Conservation (phyloP, 2,329 filamentous ascomycete genomes). For the Cryphonectria radicalis region DNA sequence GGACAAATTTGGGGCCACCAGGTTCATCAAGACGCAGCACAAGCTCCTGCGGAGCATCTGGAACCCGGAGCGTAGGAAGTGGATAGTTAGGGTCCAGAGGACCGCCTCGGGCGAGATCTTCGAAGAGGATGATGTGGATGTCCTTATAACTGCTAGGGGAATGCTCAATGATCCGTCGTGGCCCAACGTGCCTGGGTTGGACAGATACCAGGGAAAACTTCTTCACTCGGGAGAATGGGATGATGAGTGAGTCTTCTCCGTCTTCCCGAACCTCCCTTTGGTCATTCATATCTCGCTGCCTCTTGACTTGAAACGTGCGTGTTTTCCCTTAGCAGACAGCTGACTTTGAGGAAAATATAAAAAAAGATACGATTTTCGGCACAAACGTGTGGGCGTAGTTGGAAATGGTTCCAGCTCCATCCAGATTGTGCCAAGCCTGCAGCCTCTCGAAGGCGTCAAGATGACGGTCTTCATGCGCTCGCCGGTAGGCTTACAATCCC, state of each 20-base stretch:
- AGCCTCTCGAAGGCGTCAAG: slow-evolving; percentile 46
- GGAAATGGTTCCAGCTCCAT: slow-evolving; percentile 58
- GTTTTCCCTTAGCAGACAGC: background rate
- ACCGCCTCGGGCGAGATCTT: slow-evolving; percentile 42
- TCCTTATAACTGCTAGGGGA: slow-evolving; percentile 48
- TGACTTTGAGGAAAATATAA: slow-evolving; percentile 4
- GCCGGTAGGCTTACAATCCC: slow-evolving; percentile 25
- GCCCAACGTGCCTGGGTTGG: slow-evolving; percentile 49
- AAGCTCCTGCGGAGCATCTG: slow-evolving; percentile 47
- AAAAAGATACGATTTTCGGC: slow-evolving; percentile 51
- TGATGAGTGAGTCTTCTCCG: slow-evolving; percentile 35
- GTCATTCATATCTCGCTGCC: background rate
- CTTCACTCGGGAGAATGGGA: slow-evolving; percentile 54
- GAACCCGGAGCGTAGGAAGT: slow-evolving; percentile 45
- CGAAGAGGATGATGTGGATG: slow-evolving; percentile 43
- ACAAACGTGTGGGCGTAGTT: slow-evolving; percentile 54
- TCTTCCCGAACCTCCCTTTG: background rate
- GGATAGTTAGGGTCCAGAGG: slow-evolving; percentile 43
- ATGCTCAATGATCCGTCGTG: slow-evolving; percentile 48
- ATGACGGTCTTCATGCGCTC: slow-evolving; percentile 53
- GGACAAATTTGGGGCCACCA: slow-evolving; percentile 49
- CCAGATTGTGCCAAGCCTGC: slow-evolving; percentile 56
- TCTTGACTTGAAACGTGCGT: background rate
- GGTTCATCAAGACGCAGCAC: slow-evolving; percentile 51
- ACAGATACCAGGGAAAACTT: slow-evolving; percentile 46